A percentile compares a stretch with the other conserved stretches of the same genome.
Evolutionary conservation across 2,329 filamentous ascomycete species (phyloP).

Genomic region (Penicillium sclerotigenum): DNA sequence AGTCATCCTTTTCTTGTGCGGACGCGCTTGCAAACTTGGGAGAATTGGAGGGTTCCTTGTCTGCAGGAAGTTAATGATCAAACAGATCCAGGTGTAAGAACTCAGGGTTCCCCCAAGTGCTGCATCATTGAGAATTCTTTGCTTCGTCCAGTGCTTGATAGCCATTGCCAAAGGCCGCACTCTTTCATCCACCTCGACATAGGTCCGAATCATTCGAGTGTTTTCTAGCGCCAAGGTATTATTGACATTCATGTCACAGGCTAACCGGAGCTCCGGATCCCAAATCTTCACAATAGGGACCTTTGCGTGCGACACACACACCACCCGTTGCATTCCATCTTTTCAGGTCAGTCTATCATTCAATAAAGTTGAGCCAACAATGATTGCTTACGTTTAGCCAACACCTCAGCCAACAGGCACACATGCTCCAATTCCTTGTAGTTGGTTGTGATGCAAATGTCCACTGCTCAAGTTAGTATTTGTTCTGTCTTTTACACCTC

Average conservation of each 20-base stretch:
- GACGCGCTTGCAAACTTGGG: slow-evolving; percentile 75
- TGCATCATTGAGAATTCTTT: slow-evolving; percentile 93
- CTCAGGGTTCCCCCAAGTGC: slow-evolving; percentile 91
- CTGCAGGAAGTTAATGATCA: slow-evolving; percentile 95
- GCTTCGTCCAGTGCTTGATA: slow-evolving; percentile 95
- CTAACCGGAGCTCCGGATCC: slow-evolving; percentile 85
- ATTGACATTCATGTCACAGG: slow-evolving; percentile 98
- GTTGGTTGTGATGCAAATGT: slow-evolving; percentile 93
- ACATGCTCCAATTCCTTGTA: slow-evolving; percentile 86
- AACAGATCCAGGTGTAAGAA: slow-evolving; percentile 98
- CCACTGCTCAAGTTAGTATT: slow-evolving; percentile 59
- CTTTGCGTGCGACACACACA: slow-evolving; percentile 91
- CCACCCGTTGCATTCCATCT: slow-evolving; percentile 96
- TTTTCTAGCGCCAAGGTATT: slow-evolving; percentile 94
- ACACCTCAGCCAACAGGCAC: slow-evolving; percentile 81
- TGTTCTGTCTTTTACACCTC: neutral
- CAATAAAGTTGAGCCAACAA: neutral
- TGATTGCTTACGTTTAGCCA: slow-evolving; percentile 70
- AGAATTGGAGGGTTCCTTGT: slow-evolving; percentile 78
- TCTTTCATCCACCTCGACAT: slow-evolving; percentile 87
- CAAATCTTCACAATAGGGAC: slow-evolving; percentile 98
- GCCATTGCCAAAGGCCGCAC: slow-evolving; percentile 93
- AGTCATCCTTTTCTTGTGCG: slow-evolving; percentile 59
- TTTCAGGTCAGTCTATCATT: slow-evolving; percentile 16
- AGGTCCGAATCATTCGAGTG: slow-evolving; percentile 95